Conservation (phyloP, 495 filamentous ascomycete species). For the Penicillium verhagenii region DNA sequence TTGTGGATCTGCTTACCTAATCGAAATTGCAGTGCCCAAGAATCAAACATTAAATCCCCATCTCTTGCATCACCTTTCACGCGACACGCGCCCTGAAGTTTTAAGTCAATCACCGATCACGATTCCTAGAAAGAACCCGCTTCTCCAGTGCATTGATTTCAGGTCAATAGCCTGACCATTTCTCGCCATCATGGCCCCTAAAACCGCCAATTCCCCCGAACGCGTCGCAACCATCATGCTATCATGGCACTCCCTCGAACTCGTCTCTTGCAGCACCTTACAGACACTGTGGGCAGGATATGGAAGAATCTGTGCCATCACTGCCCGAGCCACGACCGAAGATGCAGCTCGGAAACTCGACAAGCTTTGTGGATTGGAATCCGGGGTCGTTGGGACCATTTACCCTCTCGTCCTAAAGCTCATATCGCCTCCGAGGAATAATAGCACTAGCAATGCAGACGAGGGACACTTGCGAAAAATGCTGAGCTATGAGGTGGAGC, state of each 20-base stretch:
- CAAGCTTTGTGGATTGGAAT: conserved; percentile 23
- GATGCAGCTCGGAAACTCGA: conserved; percentile 24
- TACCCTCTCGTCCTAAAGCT: conserved; percentile 40
- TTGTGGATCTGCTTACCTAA: too few species aligned
- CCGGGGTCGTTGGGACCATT: conserved; percentile 12
- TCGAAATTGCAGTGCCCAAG: too few species aligned
- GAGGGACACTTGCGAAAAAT: conserved; percentile 43
- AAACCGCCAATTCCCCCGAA: conserved; percentile 20
- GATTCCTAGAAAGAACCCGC: not conserved
- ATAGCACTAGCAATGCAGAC: conserved; percentile 13
- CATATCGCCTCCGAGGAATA: conserved; percentile 31
- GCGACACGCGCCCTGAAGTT: not conserved
- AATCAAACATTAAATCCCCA: too few species aligned
- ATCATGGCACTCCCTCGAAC: conserved; percentile 33
- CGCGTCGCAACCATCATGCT: conserved; percentile 36
- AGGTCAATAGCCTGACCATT: not conserved
- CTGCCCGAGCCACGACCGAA: conserved; percentile 25
- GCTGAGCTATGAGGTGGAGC: conserved; percentile 40
- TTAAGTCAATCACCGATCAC: not conserved
- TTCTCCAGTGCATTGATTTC: not conserved
- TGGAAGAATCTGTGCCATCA: conserved; percentile 35
- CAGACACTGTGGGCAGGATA: conserved; percentile 44
- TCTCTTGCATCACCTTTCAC: too few species aligned
- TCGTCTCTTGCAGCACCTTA: conserved; percentile 32
- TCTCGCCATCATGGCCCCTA: conserved; percentile 15